These are phyloP conservation scores for Pythium monospermum DNA, from an alignment of 352 stramenopile genomes.

Conservation along the genomic window DNA sequence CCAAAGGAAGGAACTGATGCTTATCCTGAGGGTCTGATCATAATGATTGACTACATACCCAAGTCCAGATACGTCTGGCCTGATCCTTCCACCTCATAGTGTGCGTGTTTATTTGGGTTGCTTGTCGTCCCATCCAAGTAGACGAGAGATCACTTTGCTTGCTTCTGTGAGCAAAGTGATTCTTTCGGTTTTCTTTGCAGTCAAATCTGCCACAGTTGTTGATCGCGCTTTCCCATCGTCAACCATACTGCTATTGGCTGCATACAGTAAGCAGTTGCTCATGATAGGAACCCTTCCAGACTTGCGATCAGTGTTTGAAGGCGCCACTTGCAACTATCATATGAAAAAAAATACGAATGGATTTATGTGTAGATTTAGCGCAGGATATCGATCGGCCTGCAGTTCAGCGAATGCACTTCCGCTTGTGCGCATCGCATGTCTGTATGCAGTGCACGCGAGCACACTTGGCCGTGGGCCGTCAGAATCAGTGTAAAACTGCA, in stretches of 20 bases:
- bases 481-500: no score
- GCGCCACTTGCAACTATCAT: conserved; percentile 85
- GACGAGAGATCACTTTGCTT: no score
- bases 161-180: no score
- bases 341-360: no score
- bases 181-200: conserved; percentile 41
- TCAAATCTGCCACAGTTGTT: conserved; percentile 87
- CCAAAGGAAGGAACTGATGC: conserved; percentile 63
- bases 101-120: not conserved
- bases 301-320: conserved; percentile 64
- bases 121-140: no score
- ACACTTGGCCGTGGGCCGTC: no score
- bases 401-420: no score
- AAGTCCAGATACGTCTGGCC: conserved; percentile 78
- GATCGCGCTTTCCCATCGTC: conserved; percentile 49
- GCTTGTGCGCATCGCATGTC: no score
- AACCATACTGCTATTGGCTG: conserved; percentile 86
- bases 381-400: no score
- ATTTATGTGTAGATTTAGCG: no score
- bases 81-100: conserved; percentile 54
- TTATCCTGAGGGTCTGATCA: conserved; percentile 84
- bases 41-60: conserved; percentile 70
- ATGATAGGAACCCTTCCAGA: conserved; percentile 88
- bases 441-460: no score
- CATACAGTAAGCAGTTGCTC: conserved; percentile 84